Conservation (phyloP, 305 asterid species). For the Coffea humblotiana region DNA sequence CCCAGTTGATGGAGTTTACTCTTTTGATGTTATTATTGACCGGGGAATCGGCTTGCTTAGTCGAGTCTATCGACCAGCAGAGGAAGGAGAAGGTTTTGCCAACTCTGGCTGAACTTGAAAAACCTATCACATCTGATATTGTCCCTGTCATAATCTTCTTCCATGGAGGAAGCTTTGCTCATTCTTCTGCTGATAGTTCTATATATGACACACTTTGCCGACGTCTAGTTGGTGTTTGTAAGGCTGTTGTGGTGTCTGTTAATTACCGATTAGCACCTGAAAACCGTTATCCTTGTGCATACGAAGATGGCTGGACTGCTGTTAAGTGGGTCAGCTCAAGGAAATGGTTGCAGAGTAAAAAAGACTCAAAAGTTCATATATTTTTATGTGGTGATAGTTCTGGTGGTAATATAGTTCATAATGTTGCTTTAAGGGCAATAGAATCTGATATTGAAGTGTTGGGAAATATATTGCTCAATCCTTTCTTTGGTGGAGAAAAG, state of each 20-base stretch:
- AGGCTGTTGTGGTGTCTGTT: slow-evolving; percentile 39
- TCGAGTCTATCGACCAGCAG: slow-evolving; percentile 31
- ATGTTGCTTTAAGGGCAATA: slow-evolving; percentile 30
- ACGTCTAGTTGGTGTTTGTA: slow-evolving; percentile 27
- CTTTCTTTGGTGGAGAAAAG: slow-evolving; percentile 34
- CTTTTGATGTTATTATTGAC: slow-evolving; percentile 36
- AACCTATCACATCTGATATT: slow-evolving; percentile 27
- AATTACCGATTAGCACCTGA: slow-evolving; percentile 37
- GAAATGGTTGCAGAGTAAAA: slow-evolving; percentile 32
- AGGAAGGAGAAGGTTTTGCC: slow-evolving; percentile 17
- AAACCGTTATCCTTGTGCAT: slow-evolving; percentile 34
- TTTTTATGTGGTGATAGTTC: slow-evolving; percentile 37
- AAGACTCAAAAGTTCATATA: slow-evolving; percentile 32
- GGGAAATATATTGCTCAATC: slow-evolving; percentile 33
- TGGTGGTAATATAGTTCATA: slow-evolving; percentile 38
- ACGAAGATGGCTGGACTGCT: slow-evolving; percentile 37
- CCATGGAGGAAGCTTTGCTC: slow-evolving; percentile 45
- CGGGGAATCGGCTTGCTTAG: slow-evolving; percentile 27
- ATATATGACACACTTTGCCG: slow-evolving; percentile 39
- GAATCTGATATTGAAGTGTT: slow-evolving; percentile 24
- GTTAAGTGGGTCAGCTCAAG: slow-evolving; percentile 33
- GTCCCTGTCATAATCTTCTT: slow-evolving; percentile 38
- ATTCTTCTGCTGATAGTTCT: slow-evolving; percentile 40
- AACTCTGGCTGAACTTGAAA: slow-evolving; percentile 29
- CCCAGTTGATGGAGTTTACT: slow-evolving; percentile 37